Percentiles rank a stretch among this genome's conserved stretches.
These are phyloP conservation scores for Starmerella cellae DNA, from an alignment of 805 yeast species.

Conservation along the genomic window DNA sequence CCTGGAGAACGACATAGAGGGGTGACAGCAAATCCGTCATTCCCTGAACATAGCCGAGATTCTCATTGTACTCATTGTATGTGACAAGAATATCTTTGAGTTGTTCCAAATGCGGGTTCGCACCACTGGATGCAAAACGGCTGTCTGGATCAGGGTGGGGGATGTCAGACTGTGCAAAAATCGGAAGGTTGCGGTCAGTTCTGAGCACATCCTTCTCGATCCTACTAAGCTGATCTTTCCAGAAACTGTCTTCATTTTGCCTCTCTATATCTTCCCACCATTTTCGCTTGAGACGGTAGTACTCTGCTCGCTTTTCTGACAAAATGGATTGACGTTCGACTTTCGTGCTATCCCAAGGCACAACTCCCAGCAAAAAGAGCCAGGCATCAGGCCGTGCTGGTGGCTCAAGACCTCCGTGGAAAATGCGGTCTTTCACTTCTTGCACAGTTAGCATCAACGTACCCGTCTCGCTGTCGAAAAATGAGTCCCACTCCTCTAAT, in stretches of 20 bases:
- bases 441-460: conserved; percentile 54
- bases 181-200: conserved; percentile 65
- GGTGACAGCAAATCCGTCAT: conserved; percentile 92
- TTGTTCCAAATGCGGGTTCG: conserved; percentile 64
- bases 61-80: conserved; percentile 68
- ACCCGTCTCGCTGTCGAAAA: conserved; percentile 59
- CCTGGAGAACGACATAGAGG: conserved; percentile 46
- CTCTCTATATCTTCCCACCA: conserved; percentile 56
- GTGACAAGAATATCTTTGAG: conserved; percentile 72
- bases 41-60: conserved; percentile 93
- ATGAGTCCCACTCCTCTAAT: conserved; percentile 66
- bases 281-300: conserved; percentile 45
- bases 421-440: conserved; percentile 71
- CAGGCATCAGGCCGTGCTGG: conserved; percentile 62
- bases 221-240: conserved; percentile 80
- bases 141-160: conserved; percentile 33
- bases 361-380: conserved; percentile 71
- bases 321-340: conserved; percentile 52
- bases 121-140: conserved; percentile 47
- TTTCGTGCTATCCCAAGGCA: conserved; percentile 72
- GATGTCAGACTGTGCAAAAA: conserved; percentile 41
- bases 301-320: conserved; percentile 45
- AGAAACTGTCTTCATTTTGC: conserved; percentile 48
- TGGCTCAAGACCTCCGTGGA: conserved; percentile 73
- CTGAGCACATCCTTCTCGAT: conserved; percentile 89